Base-by-base conservation (phyloP, 371 early-diverging fungal genomes). In the Nematocida sp. region DNA sequence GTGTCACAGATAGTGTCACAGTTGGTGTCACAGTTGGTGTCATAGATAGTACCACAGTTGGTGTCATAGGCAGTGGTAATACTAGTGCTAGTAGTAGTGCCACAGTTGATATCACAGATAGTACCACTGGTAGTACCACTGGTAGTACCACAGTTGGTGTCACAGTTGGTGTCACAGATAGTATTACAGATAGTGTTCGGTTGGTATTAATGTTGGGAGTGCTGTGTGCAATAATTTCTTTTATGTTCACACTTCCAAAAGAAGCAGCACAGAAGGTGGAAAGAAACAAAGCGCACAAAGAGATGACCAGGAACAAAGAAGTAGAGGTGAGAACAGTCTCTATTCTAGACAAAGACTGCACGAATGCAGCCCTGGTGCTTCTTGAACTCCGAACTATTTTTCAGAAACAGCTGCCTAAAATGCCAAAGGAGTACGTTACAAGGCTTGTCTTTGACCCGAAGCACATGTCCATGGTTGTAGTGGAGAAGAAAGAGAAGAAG, bases 361-460 rank as follows among this genome's bases (percentile, higher is more conserved):
- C 46, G 13, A 23, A 13, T 8, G 31, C 58, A 15, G 32, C 36
- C 31, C 13, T 7, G 32, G 32, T 60, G 23, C 84, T 98, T 64
- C 90, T 95, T 0, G 91, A 90, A 29, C 84, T 95, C 57, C 94
- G 94, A 82, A 90, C 88, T 79, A 88, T 99, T 41, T 94, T 95
- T 82, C 93, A 94, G 80, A 90, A 89, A 65, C 98, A 97, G 81
- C 85, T 99, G 54, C 98, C 99, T 11, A 95, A 94, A 67, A 99
- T 99, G 99, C 99, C 99, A 13, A 89, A 89, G 78, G 96, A 96
- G 76, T 99, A 99, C 77, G 96, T 99, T 70, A 88, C 93, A 0
- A 86, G 94, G 19, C 87, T 96, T 21, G 93, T 96, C 0, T 96
- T 93, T 82, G 95, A 98, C 79, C 75, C 86, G 86, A 89, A 86